These are phyloP conservation scores for Lecanicillium sp. DNA, from an alignment of 2,329 filamentous ascomycete genomes.

Conservation along the genomic window DNA sequence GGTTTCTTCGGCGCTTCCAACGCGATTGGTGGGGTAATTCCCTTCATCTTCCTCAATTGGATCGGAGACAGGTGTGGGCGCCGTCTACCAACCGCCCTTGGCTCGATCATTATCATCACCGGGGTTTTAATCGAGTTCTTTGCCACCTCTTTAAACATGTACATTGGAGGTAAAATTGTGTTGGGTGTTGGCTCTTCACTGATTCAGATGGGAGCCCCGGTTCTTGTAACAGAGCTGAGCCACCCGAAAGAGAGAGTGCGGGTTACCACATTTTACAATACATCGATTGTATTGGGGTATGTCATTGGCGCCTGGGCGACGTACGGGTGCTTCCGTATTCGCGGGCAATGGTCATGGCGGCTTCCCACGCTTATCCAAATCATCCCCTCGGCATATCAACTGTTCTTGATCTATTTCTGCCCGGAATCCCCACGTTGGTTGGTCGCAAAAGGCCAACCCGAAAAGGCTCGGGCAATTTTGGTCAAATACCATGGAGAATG, in stretches of 20 bases:
- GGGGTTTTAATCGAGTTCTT: constrained; percentile 29
- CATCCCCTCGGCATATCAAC: constrained; percentile 32
- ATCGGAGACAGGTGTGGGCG: constrained; percentile 27
- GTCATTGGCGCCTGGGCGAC: constrained; percentile 30
- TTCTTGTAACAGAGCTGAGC: constrained; percentile 33
- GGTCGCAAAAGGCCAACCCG: constrained; percentile 39
- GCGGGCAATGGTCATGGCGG: constrained; percentile 38
- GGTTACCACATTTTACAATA: constrained; percentile 31
- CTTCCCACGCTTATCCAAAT: constrained; percentile 46
- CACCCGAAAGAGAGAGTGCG: constrained; percentile 32
- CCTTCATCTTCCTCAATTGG: constrained; percentile 27
- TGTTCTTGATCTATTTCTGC: constrained; percentile 39
- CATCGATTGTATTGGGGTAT: constrained; percentile 31
- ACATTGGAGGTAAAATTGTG: constrained; percentile 29
- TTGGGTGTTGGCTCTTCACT: constrained; percentile 27
- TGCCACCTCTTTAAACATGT: constrained; percentile 26
- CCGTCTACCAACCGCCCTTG: constrained; percentile 24
- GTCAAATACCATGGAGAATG: constrained; percentile 44
- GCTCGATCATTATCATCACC: constrained; percentile 29
- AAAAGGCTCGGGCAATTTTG: constrained; percentile 43
- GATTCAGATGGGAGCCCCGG: constrained; percentile 33
- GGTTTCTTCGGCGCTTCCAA: constrained; percentile 32
- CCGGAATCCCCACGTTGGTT: constrained; percentile 56
- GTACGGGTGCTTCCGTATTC: constrained; percentile 21
- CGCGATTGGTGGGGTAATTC: constrained; percentile 30